Base-by-base conservation (phyloP, 352 stramenopile species). In the Phytophthora macrochlamydospora region DNA sequence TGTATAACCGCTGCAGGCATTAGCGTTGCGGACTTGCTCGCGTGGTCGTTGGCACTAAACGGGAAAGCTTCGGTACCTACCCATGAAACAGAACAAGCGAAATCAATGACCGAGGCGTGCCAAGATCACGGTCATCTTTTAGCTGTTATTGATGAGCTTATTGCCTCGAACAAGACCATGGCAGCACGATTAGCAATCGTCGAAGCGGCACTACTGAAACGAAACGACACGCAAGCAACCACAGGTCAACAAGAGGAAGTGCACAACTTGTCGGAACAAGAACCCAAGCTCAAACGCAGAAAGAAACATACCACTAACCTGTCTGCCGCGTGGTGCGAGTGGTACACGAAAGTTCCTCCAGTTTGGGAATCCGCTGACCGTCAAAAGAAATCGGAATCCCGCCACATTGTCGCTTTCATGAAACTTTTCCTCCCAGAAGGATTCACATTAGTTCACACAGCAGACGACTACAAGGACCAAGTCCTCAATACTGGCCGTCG, bases 371-470 rank as follows among this genome's bases (percentile, higher is more conserved):
- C 43, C 2, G 11, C 1, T 9, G 46, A 65, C 24, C 53, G 65
- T 7, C 56, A 65, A 13, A 74, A 74, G 61, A 70, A 67, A 30
- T 67, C 56, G 0, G 67, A 75, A 2, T 60, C 37, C 3, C 57
- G 58, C 44, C 31, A 51, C 28, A 14, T 65, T 30, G 61, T 70
- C 5, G 56, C 61, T 11, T 64, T 64, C 44, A 70, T 67, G 48
- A 66, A 66, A 48, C 24, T 67, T 0, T 70, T 67, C 33, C 18
- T 74, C 12, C 46, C 59, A 12, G 56, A 42, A 8, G 59, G 65
- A 2, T 69, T 65, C 43, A n/a, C n/a, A 29, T 56, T 73, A 7
- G 43, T 38, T 14, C 0, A 7, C 0, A 42, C 29, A 1, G 40
- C 31, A 18, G 31, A 24, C 4, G 31, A 59, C 54, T 69, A 69